phyloP scores from a whole-genome alignment of 768 basidiomycete genomes.

The Kwoniella dejecticola region DNA sequence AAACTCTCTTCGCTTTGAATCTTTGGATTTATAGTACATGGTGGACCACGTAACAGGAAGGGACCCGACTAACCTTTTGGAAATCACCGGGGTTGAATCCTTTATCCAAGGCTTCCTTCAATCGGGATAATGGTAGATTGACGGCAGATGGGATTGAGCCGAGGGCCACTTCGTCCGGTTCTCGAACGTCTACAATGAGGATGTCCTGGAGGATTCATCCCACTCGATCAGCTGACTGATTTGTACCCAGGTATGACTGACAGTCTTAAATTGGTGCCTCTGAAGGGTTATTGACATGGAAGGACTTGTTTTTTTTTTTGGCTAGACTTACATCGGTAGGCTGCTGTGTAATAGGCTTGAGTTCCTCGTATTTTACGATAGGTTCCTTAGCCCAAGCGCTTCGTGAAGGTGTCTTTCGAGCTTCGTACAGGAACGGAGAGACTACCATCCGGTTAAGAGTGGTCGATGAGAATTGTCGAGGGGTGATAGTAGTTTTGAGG shows the following conservation, averaged over 20 bases:
- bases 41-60: too few relatives aligned
- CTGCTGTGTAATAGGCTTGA: slow-evolving; percentile 75
- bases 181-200: slow-evolving; percentile 66
- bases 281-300: too few relatives aligned
- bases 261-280: too few relatives aligned
- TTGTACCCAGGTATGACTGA: too few relatives aligned
- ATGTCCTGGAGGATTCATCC: slow-evolving; percentile 37
- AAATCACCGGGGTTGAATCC: slow-evolving; percentile 51
- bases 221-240: too few relatives aligned
- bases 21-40: too few relatives aligned
- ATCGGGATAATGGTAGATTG: slow-evolving; percentile 79
- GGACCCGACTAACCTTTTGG: slow-evolving; percentile 49
- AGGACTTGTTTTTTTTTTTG: not conserved
- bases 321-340: slow-evolving; percentile 63
- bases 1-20: too few relatives aligned
- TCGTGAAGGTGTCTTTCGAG: slow-evolving; percentile 15
- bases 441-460: slow-evolving; percentile 8
- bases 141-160: slow-evolving; percentile 92
- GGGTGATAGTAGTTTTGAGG: not conserved
- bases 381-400: slow-evolving; percentile 66
- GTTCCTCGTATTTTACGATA: slow-evolving; percentile 72
- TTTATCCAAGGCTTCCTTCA: slow-evolving; percentile 68
- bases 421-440: slow-evolving; percentile 12
- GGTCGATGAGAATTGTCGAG: slow-evolving; percentile 13
- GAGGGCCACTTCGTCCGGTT: slow-evolving; percentile 84